Base-by-base conservation (phyloP, 495 filamentous ascomycete genomes). In the Hyaloscypha finlandica region DNA sequence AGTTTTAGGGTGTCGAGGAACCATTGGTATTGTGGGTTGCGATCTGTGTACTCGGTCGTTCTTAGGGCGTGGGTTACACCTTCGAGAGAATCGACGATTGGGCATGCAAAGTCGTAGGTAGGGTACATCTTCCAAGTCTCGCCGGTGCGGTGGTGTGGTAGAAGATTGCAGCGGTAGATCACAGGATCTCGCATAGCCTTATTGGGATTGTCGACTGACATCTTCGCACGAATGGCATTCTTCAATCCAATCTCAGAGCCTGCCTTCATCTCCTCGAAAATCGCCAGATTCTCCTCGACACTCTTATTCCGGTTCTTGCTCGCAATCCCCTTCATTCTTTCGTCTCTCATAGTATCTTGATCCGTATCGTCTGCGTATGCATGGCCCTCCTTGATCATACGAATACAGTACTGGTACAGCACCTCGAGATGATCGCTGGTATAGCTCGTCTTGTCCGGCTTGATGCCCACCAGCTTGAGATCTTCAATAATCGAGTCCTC, bases 21-120 rank as follows among this genome's bases (percentile, higher is more conserved):
- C 95, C 95, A 99, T 75, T 95, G 88, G 80, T 98, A 99, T 80
- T 97, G 94, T 12, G 92, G 90, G 78, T 99, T 97, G 61, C 95
- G 92, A 78, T 99, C 96, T 48, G 93, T 90, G 81, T 98, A 99
- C 81, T 99, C 95, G 66, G 93, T 97, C 2, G 95, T 96, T 69
- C 96, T 87, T 60, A 99, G 85, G 32, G 95, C 95, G 75, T 98
- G 95, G 14, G 95, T 97, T 59, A 98, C 92, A 52, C 93, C 93
- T 79, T 98, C 94, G 70, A 94, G 78, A 31, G 88, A 87, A 78
- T 99, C 95, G 54, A 99, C 88, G 48, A 97, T 86, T 16, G 96
- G 95, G 77, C 92, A 96, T 68, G 89, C 90, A 73, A 97, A 95
- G 77, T 97, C 94, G 75, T 97, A 98, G 57, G 92, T 97, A 0